Base-by-base conservation (phyloP, 73 alveolate species). In the Tetrahymena malaccensis region DNA sequence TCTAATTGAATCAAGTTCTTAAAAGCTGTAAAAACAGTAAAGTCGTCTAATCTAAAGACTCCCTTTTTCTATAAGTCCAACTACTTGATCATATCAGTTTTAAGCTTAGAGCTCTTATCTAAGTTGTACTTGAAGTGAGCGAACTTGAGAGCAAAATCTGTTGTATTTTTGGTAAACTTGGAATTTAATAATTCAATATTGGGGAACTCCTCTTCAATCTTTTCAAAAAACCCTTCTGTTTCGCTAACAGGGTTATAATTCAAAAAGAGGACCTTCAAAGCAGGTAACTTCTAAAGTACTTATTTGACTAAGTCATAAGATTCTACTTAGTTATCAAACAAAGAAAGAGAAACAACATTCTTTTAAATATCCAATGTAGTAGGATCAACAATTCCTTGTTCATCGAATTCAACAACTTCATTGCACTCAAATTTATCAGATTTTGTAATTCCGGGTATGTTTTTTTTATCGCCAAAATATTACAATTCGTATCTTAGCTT, bases 221-320 rank as follows among this genome's bases (percentile, higher is more conserved):
- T 55, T 25, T 94, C 95, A 94, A 98, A 96, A 94, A 96, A 96
- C 10, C 89, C 96, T 85, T 98, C 98, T 43, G 43, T 85, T 16
- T 97, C 97, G 55, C 94, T 97, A 8, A 98, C 97, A 27, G 99
- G 99, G 94, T 98, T 98, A 17, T 95, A 98, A 58, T 98, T 96
- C 19, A 98, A 95, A 98, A 99, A 98, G 22, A 98, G 95, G 3
- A 98, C 99, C 58, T 98, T 98, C n/a, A 98, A 96, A 43, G 94
- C 44, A 31, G 96, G 94, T 55, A 85, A 43, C 33, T 35, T 27
- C 25, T 95, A 33, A 15, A 98, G 97, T 25, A 95, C 95, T 22
- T 93, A 15, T n/a, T 70, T 43, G 34, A 93, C 50, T 40, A 84
- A 85, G 17, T 85, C 95, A 13, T 96, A 25, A 16, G 85, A 40